A percentile compares a stretch with the other conserved stretches of the same genome.
These are phyloP conservation scores for Pugionium dolabratum DNA, from an alignment of 345 rosid species.

Conservation along the genomic window DNA sequence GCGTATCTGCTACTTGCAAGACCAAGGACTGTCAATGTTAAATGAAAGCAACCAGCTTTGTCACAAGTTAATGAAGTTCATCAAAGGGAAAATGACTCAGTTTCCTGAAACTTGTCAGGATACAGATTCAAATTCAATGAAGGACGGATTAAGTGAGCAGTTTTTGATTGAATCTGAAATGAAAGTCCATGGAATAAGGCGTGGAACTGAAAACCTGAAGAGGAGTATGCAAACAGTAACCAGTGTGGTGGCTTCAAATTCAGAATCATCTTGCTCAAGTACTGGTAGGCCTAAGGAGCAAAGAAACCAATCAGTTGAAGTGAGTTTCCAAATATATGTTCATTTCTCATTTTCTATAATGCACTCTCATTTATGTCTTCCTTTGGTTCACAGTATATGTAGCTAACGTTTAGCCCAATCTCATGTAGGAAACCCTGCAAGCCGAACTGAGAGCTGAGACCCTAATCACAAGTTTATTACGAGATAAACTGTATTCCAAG, in stretches of 20 bases:
- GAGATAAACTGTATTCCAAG: slow-evolving; percentile 82
- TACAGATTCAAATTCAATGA: slow-evolving; percentile 30
- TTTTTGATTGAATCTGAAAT: slow-evolving; percentile 72
- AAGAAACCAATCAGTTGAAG: slow-evolving; percentile 57
- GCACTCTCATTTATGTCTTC: neutral
- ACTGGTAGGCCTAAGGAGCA: slow-evolving; percentile 38
- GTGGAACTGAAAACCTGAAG: slow-evolving; percentile 65
- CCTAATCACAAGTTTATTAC: slow-evolving; percentile 64
- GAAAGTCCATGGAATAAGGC: slow-evolving; percentile 69
- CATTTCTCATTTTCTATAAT: neutral
- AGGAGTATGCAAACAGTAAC: slow-evolving; percentile 74
- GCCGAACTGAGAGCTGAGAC: slow-evolving; percentile 75
- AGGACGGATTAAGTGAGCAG: slow-evolving; percentile 60
- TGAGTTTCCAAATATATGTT: slow-evolving; percentile 38
- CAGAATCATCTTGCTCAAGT: slow-evolving; percentile 36
- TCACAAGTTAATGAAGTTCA: slow-evolving; percentile 63
- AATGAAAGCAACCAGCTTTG: slow-evolving; percentile 61
- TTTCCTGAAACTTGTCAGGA: slow-evolving; percentile 51
- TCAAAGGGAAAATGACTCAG: slow-evolving; percentile 57
- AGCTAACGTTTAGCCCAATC: slow-evolving; percentile 27
- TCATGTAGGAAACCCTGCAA: slow-evolving; percentile 55
- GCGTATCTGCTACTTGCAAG: slow-evolving; percentile 68
- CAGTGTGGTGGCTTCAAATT: slow-evolving; percentile 45
- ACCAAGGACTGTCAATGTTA: slow-evolving; percentile 70
- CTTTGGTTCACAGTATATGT: slow-evolving; percentile 12